Conservation (phyloP, 192 early-diverging fungal genomes). For the Coemansia erecta region DNA sequence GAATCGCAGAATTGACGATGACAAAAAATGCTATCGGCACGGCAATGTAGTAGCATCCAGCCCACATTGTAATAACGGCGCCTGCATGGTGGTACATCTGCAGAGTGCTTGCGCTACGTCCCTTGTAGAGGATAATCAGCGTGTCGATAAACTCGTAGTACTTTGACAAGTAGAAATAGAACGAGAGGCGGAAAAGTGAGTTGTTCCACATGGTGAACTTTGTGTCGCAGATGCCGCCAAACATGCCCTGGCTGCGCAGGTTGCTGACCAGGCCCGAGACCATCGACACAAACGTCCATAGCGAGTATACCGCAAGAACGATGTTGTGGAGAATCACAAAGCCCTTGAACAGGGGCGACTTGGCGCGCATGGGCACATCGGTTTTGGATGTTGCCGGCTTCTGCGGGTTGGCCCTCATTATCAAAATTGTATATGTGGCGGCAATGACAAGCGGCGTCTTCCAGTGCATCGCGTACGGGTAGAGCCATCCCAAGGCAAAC, state of each 20-base stretch:
- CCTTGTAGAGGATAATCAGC: slow-evolving; percentile 79
- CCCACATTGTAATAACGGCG: slow-evolving; percentile 88
- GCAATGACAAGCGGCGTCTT: slow-evolving; percentile 64
- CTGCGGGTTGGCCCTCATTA: slow-evolving; percentile 36
- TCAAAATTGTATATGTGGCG: slow-evolving; percentile 55
- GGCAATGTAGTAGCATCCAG: slow-evolving; percentile 70
- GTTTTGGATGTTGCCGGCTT: slow-evolving; percentile 13
- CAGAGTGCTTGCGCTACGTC: slow-evolving; percentile 65
- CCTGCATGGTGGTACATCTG: slow-evolving; percentile 90
- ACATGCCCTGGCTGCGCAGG: slow-evolving; percentile 53
- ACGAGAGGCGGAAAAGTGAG: slow-evolving; percentile 72
- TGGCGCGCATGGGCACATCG: slow-evolving; percentile 15
- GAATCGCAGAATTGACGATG: slow-evolving; percentile 76
- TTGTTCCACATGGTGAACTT: slow-evolving; percentile 66
- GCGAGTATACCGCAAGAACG: slow-evolving; percentile 66
- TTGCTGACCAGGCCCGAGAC: slow-evolving; percentile 55
- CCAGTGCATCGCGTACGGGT: slow-evolving; percentile 73
- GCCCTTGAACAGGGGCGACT: slow-evolving; percentile 61
- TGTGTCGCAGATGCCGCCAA: slow-evolving; percentile 68
- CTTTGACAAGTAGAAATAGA: slow-evolving; percentile 86
- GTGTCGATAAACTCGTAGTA: slow-evolving; percentile 90
- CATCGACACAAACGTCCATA: slow-evolving; percentile 70
- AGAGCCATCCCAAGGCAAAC: slow-evolving; percentile 68
- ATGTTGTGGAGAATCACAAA: slow-evolving; percentile 80
- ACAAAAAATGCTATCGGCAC: slow-evolving; percentile 86